Conservation (phyloP, 768 basidiomycete genomes). For the Psilocybe cubensis region DNA sequence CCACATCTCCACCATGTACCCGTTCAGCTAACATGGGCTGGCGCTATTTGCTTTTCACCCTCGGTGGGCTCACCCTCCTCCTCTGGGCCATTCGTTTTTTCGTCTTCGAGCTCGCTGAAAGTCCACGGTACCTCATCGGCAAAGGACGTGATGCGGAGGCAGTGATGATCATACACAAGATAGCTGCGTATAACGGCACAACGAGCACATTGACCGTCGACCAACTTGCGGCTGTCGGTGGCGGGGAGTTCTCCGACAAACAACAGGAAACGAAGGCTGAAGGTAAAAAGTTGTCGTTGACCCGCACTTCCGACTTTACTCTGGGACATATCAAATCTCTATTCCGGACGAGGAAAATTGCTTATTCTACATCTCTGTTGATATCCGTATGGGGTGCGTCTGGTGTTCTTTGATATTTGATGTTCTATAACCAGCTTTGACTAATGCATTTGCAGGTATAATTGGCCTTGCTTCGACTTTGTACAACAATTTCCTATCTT, state of each 20-base stretch:
- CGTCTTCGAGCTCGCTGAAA: conserved; percentile 68
- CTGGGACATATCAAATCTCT: conserved; percentile 55
- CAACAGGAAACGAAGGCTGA: conserved; percentile 10
- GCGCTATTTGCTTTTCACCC: conserved; percentile 74
- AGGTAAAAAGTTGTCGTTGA: conserved; percentile 31
- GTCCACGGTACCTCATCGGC: conserved; percentile 74
- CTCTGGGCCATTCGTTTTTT: conserved; percentile 68
- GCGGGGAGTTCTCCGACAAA: conserved; percentile 8
- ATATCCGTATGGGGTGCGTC: conserved; percentile 52
- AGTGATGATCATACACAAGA: conserved; percentile 60
- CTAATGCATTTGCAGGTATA: conserved; percentile 42
- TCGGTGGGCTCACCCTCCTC: conserved; percentile 72
- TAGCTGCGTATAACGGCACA: conserved; percentile 65
- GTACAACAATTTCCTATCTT: conserved; percentile 50
- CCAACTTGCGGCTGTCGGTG: conserved; percentile 39
- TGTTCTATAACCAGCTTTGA: neutral
- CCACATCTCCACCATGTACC: conserved; percentile 33
- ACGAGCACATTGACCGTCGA: conserved; percentile 53
- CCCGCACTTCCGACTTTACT: conserved; percentile 38
- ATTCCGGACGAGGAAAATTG: conserved; percentile 66
- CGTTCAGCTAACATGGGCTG: conserved; percentile 67
- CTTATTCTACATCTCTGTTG: conserved; percentile 65
- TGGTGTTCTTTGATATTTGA: neutral
- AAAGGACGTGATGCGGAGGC: conserved; percentile 68
- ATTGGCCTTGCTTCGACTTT: conserved; percentile 79